phyloP scores from a whole-genome alignment of 2,329 filamentous ascomycete genomes.

The Polytolypa hystricis region DNA sequence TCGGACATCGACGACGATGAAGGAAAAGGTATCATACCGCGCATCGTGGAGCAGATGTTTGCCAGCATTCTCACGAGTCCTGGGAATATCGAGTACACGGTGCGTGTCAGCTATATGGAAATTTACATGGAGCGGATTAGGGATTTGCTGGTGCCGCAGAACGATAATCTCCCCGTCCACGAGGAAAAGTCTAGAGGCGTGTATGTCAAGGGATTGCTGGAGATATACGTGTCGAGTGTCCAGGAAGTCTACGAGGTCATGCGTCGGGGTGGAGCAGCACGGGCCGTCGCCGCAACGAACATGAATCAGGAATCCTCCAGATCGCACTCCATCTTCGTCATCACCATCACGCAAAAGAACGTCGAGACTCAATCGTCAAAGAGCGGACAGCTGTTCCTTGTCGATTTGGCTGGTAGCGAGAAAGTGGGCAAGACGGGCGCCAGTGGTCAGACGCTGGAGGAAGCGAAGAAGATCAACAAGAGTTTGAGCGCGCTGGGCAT shows the following conservation, averaged over 20 bases:
- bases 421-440: conserved; percentile 98
- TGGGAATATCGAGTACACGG: conserved; percentile 94
- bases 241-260: conserved; percentile 96
- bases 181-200: conserved; percentile 94
- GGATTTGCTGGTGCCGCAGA: conserved; percentile 81
- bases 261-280: conserved; percentile 76
- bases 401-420: conserved; percentile 95
- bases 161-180: conserved; percentile 95
- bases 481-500: conserved; percentile 95
- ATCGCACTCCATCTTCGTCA: conserved; percentile 95
- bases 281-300: conserved; percentile 92
- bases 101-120: conserved; percentile 97
- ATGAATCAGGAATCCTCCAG: conserved; percentile 99
- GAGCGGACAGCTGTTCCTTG: conserved; percentile 91
- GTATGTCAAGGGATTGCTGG: conserved; percentile 88
- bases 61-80: conserved; percentile 86
- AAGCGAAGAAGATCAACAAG: conserved; percentile 99
- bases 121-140: conserved; percentile 99
- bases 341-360: conserved; percentile 96
- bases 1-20: conserved; percentile 84
- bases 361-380: conserved; percentile 92
- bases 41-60: conserved; percentile 96
- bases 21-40: conserved; percentile 86
- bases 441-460: conserved; percentile 91
- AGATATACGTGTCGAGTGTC: conserved; percentile 92